Percentiles rank a stretch among this genome's conserved stretches.
These are phyloP conservation scores for Rhododendron griersonianum DNA, from an alignment of 148 eudicot species.

Conservation along the genomic window DNA sequence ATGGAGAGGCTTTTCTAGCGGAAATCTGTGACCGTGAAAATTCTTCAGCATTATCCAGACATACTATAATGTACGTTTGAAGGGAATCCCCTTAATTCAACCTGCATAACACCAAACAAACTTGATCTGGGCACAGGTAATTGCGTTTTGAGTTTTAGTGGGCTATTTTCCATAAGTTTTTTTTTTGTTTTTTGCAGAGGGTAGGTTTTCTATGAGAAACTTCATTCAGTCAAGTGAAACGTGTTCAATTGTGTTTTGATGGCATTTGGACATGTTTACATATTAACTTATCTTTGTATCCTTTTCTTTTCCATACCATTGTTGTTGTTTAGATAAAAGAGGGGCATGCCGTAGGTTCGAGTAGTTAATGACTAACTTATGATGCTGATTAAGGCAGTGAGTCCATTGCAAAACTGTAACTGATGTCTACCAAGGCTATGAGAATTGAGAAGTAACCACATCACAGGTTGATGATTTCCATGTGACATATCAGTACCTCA, in stretches of 20 bases:
- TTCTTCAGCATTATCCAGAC: neutral
- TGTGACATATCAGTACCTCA: neutral
- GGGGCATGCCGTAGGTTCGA: neutral
- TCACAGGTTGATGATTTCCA: neutral
- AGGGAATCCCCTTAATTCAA: neutral
- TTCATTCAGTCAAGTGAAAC: neutral
- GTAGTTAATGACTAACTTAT: neutral
- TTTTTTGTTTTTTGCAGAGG: too few species aligned
- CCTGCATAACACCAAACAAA: neutral
- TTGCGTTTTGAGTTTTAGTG: neutral
- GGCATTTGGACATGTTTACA: neutral
- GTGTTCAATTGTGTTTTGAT: neutral
- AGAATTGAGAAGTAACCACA: neutral
- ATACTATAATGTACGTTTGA: neutral
- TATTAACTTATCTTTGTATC: neutral
- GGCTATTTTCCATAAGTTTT: neutral
- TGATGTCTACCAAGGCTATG: neutral
- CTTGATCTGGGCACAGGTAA: conserved; percentile 1
- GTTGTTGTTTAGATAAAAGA: neutral
- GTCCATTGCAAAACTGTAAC: neutral
- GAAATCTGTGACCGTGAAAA: neutral
- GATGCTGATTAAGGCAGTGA: neutral
- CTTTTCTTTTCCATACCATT: neutral
- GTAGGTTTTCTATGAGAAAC: neutral
- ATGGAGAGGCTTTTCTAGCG: neutral